Base-by-base conservation (phyloP, 2,329 filamentous ascomycete genomes). In the Penicillium sclerotiorum region DNA sequence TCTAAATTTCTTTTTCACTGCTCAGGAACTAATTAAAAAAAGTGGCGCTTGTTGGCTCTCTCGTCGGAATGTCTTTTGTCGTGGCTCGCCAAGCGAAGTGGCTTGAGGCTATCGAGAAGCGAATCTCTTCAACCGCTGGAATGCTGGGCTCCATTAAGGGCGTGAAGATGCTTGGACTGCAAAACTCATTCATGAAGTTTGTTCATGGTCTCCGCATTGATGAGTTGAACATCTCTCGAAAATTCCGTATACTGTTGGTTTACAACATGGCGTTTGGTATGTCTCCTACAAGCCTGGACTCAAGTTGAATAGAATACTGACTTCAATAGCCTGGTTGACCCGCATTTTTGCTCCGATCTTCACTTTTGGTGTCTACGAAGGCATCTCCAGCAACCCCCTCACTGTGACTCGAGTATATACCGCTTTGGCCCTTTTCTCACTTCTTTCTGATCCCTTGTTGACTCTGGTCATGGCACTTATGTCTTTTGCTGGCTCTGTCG, bases 141-240 rank as follows among this genome's bases (percentile, higher is more conserved):
- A 75, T 79, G 55, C 65, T 81, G 1, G 72, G 70, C 4, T 75
- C 73, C 15, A 80, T 82, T 66, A 80, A 79, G 55, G 74, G 73
- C 15, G 69, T 81, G 47, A 81, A 80, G 54, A 73, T 81, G 46
- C 69, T 75, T 0, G 79, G 78, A 0, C 58, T 81, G 8, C 74
- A 71, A 27, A 63, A 73, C 11, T 69, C 70, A 3, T 54, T 78
- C 9, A 66, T 69, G 49, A 65, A 61, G 7, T 66, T 63, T 9
- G 62, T 77, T 2, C 70, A 76, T 42, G 62, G 59, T 3, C 56
- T 77, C 9, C 68, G 75, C 6, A 52, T 70, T 12, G 62, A 68
- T 15, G 76, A 78, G 47, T 43, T 78, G 22, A 59, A 64, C 3
- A 69, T 74, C 23, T 76, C 73, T 3, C 71, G 69, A 41, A 62